These are phyloP conservation scores for Pichia manshurica DNA, from an alignment of 805 yeast genomes.

Conservation along the genomic window DNA sequence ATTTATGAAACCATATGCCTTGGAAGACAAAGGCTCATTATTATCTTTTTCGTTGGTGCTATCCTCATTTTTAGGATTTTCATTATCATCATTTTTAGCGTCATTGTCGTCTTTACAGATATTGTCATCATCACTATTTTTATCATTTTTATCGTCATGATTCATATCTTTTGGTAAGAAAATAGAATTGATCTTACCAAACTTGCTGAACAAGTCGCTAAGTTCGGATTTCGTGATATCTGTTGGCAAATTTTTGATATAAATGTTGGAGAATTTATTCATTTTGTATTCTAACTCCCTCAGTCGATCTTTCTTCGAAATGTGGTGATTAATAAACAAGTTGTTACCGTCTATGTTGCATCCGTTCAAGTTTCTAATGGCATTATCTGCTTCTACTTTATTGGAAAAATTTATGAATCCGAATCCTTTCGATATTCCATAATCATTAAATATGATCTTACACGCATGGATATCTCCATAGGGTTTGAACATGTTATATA, in stretches of 20 bases:
- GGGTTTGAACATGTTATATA: conserved; percentile 33
- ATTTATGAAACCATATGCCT: conserved; percentile 42
- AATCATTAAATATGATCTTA: conserved; percentile 43
- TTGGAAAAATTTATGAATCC: conserved; percentile 65
- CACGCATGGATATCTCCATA: conserved; percentile 41
- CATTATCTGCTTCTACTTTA: conserved; percentile 54
- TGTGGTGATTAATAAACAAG: conserved; percentile 55
- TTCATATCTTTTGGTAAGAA: conserved; percentile 41
- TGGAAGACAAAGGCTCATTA: conserved; percentile 28
- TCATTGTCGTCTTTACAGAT: background rate
- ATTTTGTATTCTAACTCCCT: conserved; percentile 40
- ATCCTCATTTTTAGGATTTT: background rate
- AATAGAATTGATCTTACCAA: conserved; percentile 44
- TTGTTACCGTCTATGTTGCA: conserved; percentile 27
- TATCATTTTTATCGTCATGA: conserved; percentile 13
- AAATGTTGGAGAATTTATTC: conserved; percentile 47
- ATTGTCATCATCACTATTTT: background rate
- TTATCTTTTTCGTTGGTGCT: conserved; percentile 13
- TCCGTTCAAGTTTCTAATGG: conserved; percentile 41
- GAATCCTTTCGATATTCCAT: conserved; percentile 43
- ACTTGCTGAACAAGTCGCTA: conserved; percentile 37
- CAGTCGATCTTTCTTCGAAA: conserved; percentile 57
- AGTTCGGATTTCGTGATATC: conserved; percentile 35
- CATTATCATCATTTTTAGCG: no score
- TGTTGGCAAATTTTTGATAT: conserved; percentile 46